Conservation (phyloP, 2,329 filamentous ascomycete species). For the Aspergillus ustus region DNA sequence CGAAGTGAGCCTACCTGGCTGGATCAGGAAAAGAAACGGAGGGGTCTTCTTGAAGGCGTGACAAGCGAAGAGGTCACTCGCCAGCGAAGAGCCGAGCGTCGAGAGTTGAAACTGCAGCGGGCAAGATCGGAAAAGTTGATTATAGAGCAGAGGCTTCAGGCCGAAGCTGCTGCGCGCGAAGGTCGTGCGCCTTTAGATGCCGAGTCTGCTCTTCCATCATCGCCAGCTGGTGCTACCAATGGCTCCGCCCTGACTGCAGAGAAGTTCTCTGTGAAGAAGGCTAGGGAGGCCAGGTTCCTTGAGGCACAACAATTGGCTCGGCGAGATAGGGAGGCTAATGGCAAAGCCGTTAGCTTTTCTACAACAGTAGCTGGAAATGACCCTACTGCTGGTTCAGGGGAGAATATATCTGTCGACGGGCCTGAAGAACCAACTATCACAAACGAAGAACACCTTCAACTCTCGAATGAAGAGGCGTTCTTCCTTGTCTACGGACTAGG, state of each 20-base stretch:
- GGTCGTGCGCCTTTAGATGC: conserved; percentile 22
- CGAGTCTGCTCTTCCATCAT: conserved; percentile 18
- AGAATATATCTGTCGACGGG: conserved; percentile 19
- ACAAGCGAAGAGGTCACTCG: conserved; percentile 84
- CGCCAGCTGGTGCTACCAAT: conserved; percentile 25
- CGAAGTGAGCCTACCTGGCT: conserved; percentile 95
- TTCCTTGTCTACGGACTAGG: conserved; percentile 85
- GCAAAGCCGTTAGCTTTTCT: conserved; percentile 73
- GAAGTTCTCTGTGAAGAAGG: conserved; percentile 41
- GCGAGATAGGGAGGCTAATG: conserved; percentile 24
- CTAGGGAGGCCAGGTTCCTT: conserved; percentile 35
- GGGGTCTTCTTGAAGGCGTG: conserved; percentile 64
- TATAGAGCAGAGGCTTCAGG: conserved; percentile 71
- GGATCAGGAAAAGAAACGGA: conserved; percentile 75
- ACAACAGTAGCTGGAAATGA: conserved; percentile 69
- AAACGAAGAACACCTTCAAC: conserved; percentile 84
- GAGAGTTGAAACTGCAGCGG: conserved; percentile 85
- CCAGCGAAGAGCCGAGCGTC: conserved; percentile 77
- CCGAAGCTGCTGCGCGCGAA: conserved; percentile 52
- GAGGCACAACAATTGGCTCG: conserved; percentile 27
- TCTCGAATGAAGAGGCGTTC: conserved; percentile 88
- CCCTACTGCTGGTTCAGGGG: conserved; percentile 42
- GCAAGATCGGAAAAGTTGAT: conserved; percentile 85
- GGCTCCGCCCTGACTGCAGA: conserved; percentile 28
- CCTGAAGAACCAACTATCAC: conserved; percentile 35